These are phyloP conservation scores for Pleurotus cornucopiae DNA, from an alignment of 768 basidiomycete species.

Conservation along the genomic window DNA sequence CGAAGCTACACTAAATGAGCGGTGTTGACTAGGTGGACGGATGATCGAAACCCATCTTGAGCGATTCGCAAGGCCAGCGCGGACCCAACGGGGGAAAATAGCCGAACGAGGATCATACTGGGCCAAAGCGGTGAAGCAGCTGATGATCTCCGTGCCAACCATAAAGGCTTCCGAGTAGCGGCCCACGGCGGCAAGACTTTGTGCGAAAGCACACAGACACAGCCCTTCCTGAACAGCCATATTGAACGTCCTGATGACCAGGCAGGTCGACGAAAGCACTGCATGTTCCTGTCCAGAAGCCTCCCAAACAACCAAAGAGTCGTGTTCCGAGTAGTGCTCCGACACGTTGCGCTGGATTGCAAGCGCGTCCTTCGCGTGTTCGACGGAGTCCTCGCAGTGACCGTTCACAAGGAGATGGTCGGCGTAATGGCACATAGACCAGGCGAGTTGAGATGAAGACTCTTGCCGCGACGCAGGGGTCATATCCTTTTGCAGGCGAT, in stretches of 20 bases:
- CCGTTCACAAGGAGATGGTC: neutral
- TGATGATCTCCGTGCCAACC: neutral
- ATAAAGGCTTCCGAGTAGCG: neutral
- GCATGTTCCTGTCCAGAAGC: neutral
- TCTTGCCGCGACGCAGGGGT: neutral
- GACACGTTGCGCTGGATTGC: neutral
- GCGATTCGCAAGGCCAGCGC: too few species aligned
- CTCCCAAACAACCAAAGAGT: neutral
- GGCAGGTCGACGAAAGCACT: neutral
- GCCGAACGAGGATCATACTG: neutral
- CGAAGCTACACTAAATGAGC: too few species aligned
- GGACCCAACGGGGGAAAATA: too few species aligned
- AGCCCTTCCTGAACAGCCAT: conserved; percentile 2
- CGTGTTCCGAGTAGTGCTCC: neutral
- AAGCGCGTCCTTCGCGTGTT: conserved; percentile 1
- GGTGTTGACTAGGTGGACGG: too few species aligned
- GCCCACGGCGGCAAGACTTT: neutral
- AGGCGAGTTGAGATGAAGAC: neutral
- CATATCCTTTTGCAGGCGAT: neutral
- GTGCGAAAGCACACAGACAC: neutral
- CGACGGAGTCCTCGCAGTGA: neutral
- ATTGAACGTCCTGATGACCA: neutral
- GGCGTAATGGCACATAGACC: neutral
- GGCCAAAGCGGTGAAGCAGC: neutral
- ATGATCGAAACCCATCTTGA: too few species aligned